Evolutionary conservation across 2,329 filamentous ascomycete species (phyloP).

Genomic region (Beauveria australis): DNA sequence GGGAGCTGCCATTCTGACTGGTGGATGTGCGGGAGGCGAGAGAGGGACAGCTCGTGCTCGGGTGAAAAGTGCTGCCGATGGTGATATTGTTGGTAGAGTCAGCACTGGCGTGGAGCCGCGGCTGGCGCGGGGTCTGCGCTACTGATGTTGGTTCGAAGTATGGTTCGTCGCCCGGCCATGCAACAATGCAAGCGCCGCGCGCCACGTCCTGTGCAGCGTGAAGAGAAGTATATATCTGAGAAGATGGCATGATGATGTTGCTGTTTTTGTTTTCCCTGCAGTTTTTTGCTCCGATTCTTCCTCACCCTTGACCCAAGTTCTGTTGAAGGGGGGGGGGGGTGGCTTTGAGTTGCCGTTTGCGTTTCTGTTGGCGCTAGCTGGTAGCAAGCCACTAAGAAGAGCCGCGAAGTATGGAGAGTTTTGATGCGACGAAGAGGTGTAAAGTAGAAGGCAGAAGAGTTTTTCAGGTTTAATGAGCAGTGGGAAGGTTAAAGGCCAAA

Average conservation of each 20-base stretch:
- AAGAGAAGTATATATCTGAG: conserved; percentile 16
- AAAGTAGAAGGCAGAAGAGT: too few relatives aligned
- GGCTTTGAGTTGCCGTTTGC: too few relatives aligned
- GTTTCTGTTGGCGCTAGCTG: too few relatives aligned
- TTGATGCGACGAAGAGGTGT: too few relatives aligned
- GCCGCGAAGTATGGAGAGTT: too few relatives aligned
- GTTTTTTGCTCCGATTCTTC: neutral
- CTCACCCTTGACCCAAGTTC: too few relatives aligned
- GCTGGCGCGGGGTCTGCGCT: neutral
- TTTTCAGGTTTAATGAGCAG: too few relatives aligned
- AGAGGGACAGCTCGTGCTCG: neutral
- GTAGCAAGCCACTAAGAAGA: too few relatives aligned
- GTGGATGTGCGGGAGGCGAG: neutral
- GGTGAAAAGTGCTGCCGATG: neutral
- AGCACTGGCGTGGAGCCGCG: neutral
- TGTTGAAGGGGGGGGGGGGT: too few relatives aligned
- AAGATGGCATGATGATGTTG: neutral
- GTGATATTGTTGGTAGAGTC: neutral
- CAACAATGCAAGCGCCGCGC: conserved; percentile 19
- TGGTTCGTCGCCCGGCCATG: conserved; percentile 22
- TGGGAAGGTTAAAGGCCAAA: too few relatives aligned
- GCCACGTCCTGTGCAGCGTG: conserved; percentile 18
- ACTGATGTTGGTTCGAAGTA: conserved; percentile 8
- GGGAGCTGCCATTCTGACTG: neutral
- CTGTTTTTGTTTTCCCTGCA: neutral